Conservation (phyloP, 176 grass and related monocot genomes). For the Cenchrus americanus region DNA sequence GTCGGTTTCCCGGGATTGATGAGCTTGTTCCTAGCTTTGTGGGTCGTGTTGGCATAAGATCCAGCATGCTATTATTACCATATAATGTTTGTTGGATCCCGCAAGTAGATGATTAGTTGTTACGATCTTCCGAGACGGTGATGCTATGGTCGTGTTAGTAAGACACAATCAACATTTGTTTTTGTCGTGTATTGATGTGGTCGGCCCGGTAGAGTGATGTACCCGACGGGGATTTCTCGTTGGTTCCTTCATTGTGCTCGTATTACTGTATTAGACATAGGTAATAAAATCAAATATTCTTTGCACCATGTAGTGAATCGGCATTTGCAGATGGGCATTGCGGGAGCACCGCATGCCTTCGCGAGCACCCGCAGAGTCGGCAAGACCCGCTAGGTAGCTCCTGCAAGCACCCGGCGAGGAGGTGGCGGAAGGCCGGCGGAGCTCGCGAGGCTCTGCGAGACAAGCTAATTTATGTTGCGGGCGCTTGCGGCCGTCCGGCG, state of each 20-base stretch:
- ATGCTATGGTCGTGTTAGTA: not conserved
- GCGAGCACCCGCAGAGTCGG: too few species aligned
- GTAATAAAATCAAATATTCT: not conserved
- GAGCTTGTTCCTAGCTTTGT: conserved; percentile 44
- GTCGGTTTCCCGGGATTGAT: conserved; percentile 32
- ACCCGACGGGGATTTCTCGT: not conserved
- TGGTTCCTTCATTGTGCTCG: conserved; percentile 26
- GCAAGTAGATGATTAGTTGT: conserved; percentile 25
- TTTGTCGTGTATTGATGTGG: conserved; percentile 44
- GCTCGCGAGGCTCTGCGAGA: too few species aligned
- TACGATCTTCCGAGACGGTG: conserved; percentile 3
- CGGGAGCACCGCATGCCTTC: too few species aligned
- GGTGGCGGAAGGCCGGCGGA: too few species aligned
- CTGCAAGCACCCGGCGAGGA: too few species aligned
- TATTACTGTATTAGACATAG: not conserved
- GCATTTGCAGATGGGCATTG: too few species aligned
- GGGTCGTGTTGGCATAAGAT: conserved; percentile 42
- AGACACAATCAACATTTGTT: conserved; percentile 32
- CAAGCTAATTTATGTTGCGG: too few species aligned
- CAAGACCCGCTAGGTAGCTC: too few species aligned
- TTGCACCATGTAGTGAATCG: not conserved
- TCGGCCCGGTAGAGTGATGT: not conserved
- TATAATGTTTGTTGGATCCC: conserved; percentile 4
- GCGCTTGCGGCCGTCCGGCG: too few species aligned
- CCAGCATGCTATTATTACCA: not conserved